These are phyloP conservation scores for Besnoitia besnoiti DNA, from an alignment of 169 alveolate genomes.

Conservation along the genomic window DNA sequence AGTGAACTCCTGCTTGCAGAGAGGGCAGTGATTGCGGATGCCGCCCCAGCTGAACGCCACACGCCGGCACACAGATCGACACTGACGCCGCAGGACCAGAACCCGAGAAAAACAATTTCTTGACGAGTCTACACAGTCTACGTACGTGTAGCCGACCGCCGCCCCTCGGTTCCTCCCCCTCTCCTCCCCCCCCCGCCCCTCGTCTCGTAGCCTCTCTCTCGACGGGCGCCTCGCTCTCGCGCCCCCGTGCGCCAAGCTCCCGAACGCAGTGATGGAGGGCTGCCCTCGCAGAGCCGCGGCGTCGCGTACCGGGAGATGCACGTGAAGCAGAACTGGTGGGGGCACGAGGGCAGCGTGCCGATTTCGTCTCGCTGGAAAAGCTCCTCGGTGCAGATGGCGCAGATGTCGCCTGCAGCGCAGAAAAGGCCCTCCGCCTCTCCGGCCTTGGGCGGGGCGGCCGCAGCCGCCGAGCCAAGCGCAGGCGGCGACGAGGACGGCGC, in stretches of 20 bases:
- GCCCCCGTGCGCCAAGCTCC: too few relatives aligned
- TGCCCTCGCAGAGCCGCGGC: too few relatives aligned
- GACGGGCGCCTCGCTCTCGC: too few relatives aligned
- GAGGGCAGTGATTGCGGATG: constrained; percentile 75
- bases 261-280: not conserved
- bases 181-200: too few relatives aligned
- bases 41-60: constrained; percentile 67
- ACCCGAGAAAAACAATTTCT: not conserved
- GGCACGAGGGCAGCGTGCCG: constrained; percentile 66
- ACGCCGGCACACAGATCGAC: not conserved
- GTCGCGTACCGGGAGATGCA: constrained; percentile 68
- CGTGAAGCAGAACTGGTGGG: constrained; percentile 75
- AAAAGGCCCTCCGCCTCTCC: not conserved
- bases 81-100: not conserved
- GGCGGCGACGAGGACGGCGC: too few relatives aligned
- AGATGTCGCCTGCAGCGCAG: constrained; percentile 24
- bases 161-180: too few relatives aligned
- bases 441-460: too few relatives aligned
- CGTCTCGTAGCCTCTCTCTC: too few relatives aligned
- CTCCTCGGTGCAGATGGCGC: constrained; percentile 39
- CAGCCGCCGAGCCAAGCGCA: too few relatives aligned
- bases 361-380: constrained; percentile 32
- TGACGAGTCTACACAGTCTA: too few relatives aligned
- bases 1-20: constrained; percentile 76
- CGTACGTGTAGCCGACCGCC: too few relatives aligned